phyloP scores from a whole-genome alignment of 2,329 filamentous ascomycete genomes.

The Intubia oerlemansii region DNA sequence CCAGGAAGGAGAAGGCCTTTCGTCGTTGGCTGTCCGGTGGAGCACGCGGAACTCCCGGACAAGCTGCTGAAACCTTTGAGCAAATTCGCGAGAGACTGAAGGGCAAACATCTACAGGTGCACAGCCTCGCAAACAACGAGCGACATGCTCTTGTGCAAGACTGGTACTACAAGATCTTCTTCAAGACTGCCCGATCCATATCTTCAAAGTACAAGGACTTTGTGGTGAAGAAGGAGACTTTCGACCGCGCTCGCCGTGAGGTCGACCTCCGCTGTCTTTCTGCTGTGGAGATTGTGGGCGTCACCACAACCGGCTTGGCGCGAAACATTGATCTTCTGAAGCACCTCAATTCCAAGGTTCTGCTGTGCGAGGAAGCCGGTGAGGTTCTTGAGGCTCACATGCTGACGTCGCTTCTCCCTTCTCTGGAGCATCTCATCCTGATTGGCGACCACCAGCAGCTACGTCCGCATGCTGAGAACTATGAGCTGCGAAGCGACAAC shows the following conservation, averaged over 20 bases:
- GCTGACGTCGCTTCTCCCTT: conserved; percentile 35
- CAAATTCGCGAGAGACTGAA: not conserved
- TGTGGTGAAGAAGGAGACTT: not conserved
- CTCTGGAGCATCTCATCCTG: conserved; percentile 36
- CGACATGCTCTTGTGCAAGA: not conserved
- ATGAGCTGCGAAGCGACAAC: conserved; percentile 28
- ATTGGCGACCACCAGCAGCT: conserved; percentile 45
- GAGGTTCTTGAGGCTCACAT: conserved; percentile 46
- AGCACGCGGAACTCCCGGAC: too few relatives aligned
- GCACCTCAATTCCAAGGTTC: conserved; percentile 27
- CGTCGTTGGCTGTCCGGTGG: conserved; percentile 8
- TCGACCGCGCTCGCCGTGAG: conserved; percentile 10
- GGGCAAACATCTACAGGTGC: not conserved
- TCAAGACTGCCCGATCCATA: not conserved
- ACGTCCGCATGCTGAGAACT: conserved; percentile 34
- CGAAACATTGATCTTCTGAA: conserved; percentile 25
- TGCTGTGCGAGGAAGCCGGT: conserved; percentile 47
- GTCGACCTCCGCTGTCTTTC: conserved; percentile 17
- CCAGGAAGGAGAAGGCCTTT: conserved; percentile 6
- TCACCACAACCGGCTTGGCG: conserved; percentile 39
- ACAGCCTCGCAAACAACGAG: not conserved
- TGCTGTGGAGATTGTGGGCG: conserved; percentile 27
- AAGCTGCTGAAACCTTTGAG: not conserved
- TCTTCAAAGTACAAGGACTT: not conserved
- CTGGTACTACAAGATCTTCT: conserved; percentile 2